Conservation (phyloP, 1,284 basidiomycete species). For the Microbotryomycetes sp. region DNA sequence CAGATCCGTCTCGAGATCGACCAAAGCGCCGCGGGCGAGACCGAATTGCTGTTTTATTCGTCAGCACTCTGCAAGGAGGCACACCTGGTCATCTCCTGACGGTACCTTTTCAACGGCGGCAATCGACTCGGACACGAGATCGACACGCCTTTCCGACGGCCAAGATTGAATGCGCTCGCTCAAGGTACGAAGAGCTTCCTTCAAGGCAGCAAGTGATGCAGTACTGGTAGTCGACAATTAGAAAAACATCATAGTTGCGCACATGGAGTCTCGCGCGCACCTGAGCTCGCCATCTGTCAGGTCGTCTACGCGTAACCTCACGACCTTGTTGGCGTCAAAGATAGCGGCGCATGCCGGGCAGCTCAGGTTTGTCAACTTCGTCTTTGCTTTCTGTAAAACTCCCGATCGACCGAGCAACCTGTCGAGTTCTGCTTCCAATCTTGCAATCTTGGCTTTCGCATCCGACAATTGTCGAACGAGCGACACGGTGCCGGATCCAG, state of each 20-base stretch:
- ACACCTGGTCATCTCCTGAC: no score
- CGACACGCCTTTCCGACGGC: not conserved
- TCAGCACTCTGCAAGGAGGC: no score
- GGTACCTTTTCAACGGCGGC: no score
- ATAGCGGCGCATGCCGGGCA: conserved; percentile 34
- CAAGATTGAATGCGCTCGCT: not conserved
- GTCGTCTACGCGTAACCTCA: conserved; percentile 19
- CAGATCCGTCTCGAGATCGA: conserved; percentile 59
- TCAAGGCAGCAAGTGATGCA: not conserved
- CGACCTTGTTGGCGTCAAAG: conserved; percentile 34
- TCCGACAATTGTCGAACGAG: conserved; percentile 57
- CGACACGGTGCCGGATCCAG: conserved; percentile 54
- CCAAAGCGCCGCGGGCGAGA: conserved; percentile 55
- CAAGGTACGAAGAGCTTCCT: not conserved
- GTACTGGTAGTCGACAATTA: no score
- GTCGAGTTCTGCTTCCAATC: conserved; percentile 59
- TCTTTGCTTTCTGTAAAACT: conserved; percentile 17
- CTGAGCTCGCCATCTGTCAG: no score
- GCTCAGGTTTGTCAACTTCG: conserved; percentile 39
- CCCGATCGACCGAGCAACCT: conserved; percentile 22
- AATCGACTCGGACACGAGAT: no score
- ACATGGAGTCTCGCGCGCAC: no score
- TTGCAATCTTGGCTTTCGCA: conserved; percentile 51
- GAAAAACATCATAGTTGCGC: no score
- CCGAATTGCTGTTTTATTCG: conserved; percentile 64